Conservation (phyloP, 139 green algal genomes). For the Tetradesmus obliquus region DNA sequence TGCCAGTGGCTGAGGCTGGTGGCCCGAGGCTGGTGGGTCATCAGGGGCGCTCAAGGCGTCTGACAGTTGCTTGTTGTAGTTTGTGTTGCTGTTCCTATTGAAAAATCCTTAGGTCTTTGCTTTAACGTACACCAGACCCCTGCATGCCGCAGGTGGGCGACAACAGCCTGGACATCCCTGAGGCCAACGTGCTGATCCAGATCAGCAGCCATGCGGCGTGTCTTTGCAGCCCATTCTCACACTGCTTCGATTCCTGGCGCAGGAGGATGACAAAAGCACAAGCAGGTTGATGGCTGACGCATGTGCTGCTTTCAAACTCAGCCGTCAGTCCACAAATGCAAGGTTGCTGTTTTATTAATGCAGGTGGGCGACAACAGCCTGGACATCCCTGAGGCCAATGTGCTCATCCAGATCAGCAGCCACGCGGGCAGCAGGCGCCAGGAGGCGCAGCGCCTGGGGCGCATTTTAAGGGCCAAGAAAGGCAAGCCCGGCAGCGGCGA, state of each 20-base stretch:
- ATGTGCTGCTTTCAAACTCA: background rate
- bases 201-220: conserved; percentile 96
- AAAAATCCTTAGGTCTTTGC: no score
- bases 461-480: conserved; percentile 97
- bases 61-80: background rate
- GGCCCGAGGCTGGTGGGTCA: background rate
- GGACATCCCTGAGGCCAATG: conserved; percentile 99
- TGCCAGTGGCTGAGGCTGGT: background rate
- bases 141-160: conserved; percentile 85
- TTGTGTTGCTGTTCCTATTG: background rate
- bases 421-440: conserved; percentile 95
- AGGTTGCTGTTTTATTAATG: background rate
- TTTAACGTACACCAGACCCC: background rate
- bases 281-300: background rate
- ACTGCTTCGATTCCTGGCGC: no score
- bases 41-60: background rate
- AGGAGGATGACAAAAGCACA: background rate
- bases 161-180: conserved; percentile 98
- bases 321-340: no score
- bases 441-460: conserved; percentile 96
- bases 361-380: conserved; percentile 98
- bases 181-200: conserved; percentile 99
- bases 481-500: conserved; percentile 53
- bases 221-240: background rate
- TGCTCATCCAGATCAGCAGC: conserved; percentile 98